A percentile compares a stretch with the other conserved stretches of the same genome.
Conservation (phyloP, 805 yeast genomes). For the Candida ponderosae region DNA sequence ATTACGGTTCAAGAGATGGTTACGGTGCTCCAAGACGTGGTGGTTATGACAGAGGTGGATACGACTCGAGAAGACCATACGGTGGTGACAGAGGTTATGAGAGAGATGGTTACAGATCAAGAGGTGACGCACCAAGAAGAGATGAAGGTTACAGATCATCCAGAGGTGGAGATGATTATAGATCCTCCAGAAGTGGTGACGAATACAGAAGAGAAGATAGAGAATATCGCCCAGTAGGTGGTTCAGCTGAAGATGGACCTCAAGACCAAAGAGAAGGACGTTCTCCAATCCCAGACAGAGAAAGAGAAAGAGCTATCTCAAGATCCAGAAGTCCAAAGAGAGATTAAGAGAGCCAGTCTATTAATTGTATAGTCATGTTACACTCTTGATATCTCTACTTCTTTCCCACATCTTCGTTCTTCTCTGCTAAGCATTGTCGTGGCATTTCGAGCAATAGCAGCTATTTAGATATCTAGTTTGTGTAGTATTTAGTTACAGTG, state of each 20-base stretch:
- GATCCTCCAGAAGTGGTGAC: too few relatives aligned
- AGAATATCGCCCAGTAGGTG: neutral
- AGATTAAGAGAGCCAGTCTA: too few relatives aligned
- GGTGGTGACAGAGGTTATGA: slow-evolving; percentile 10
- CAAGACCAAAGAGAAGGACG: slow-evolving; percentile 3
- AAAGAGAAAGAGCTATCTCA: slow-evolving; percentile 14
- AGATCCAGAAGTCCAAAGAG: slow-evolving; percentile 25
- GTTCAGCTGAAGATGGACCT: neutral
- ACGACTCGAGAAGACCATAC: slow-evolving; percentile 7
- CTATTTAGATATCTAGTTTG: too few relatives aligned
- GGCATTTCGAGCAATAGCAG: too few relatives aligned
- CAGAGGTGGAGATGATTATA: slow-evolving; percentile 6
- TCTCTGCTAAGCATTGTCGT: too few relatives aligned
- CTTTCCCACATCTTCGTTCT: too few relatives aligned
- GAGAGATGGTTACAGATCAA: slow-evolving; percentile 1
- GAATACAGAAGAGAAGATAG: neutral
- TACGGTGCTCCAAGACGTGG: slow-evolving; percentile 10
- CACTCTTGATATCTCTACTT: too few relatives aligned
- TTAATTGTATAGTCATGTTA: too few relatives aligned
- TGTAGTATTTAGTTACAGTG: too few relatives aligned
- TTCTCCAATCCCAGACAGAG: slow-evolving; percentile 6
- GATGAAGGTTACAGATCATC: neutral
- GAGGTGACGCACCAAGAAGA: slow-evolving; percentile 3
- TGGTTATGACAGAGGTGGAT: slow-evolving; percentile 9
- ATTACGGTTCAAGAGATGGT: slow-evolving; percentile 9